A percentile compares a stretch with the other conserved stretches of the same genome.
These are phyloP conservation scores for Macroventuria anomochaeta DNA, from an alignment of 2,329 filamentous ascomycete genomes.

Conservation along the genomic window DNA sequence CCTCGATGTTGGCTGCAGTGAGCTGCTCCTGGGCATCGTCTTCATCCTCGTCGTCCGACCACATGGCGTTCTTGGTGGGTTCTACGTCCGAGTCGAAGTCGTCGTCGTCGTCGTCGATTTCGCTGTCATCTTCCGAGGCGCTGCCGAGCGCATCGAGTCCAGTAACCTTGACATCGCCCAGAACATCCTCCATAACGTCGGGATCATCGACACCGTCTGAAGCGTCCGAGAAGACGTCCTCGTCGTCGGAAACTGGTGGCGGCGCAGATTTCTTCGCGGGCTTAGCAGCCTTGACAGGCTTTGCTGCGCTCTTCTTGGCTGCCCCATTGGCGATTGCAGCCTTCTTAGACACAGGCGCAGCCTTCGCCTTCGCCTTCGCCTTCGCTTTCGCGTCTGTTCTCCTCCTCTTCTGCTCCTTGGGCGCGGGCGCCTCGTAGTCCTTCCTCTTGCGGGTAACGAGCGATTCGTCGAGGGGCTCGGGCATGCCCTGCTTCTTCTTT, in stretches of 20 bases:
- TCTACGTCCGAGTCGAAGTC: conserved; percentile 64
- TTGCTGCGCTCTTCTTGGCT: conserved; percentile 27
- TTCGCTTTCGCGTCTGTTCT: conserved; percentile 50
- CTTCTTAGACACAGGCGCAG: conserved; percentile 41
- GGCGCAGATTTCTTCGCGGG: conserved; percentile 43
- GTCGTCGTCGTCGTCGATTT: conserved; percentile 51
- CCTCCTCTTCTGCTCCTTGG: conserved; percentile 64
- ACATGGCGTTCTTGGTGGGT: conserved; percentile 68
- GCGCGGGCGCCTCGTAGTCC: conserved; percentile 64
- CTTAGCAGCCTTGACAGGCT: conserved; percentile 34
- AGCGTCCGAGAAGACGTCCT: conserved; percentile 45
- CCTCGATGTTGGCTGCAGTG: conserved; percentile 95
- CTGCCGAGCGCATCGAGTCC: conserved; percentile 51
- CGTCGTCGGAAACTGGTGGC: conserved; percentile 40
- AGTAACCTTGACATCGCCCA: conserved; percentile 44
- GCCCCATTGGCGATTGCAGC: conserved; percentile 50
- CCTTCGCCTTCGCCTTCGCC: conserved; percentile 24
- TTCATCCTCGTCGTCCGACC: conserved; percentile 96
- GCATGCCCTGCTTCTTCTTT: conserved; percentile 94
- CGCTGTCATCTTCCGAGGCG: conserved; percentile 43
- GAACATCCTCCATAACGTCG: conserved; percentile 53
- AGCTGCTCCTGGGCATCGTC: conserved; percentile 87
- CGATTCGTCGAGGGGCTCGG: conserved; percentile 78
- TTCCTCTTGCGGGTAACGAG: conserved; percentile 86
- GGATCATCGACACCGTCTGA: conserved; percentile 24